Base-by-base conservation (phyloP, 306 rosid genomes). In the Quercus alba region DNA sequence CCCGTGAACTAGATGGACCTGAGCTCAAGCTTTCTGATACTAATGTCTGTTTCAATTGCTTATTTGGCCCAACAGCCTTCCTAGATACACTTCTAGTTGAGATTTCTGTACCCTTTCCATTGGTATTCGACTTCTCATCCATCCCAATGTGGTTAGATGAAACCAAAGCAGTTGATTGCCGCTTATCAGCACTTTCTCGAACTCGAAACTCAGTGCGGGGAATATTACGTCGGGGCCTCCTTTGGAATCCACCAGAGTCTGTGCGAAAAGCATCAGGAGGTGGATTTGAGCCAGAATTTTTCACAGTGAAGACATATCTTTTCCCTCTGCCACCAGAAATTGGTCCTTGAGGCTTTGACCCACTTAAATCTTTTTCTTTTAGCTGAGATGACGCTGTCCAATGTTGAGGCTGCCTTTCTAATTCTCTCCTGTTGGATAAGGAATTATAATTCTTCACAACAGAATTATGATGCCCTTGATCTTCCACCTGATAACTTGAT, bases 181-280 rank as follows among this genome's bases (percentile, higher is more conserved):
- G 85, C 86, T 90, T 91, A 49, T 89, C 94, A 67, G 80, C 81
- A 86, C 81, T 84, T 80, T 84, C 91, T 68, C 95, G 87, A 67
- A 93, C 93, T 71, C 95, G 95, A 87, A 95, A 95, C 88, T 93
- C 99, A 26, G 97, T 90, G 33, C 85, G 94, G 70, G 88, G 97
- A 56, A 84, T 61, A 83, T 83, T 92, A 7, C 87, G 90, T n/a
- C 86, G 88, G 73, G 93, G 91, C 85, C 89, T 88, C 84, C 97
- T 90, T 62, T 75, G 79, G 85, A 79, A 85, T 63, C 91, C 97
- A 74, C 84, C 81, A 71, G 85, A 71, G 33, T 90, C 97, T 6
- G 70, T 6, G 8, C 77, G 91, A 56, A 79, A 75, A 66, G 68
- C 71, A 86, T 86, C 91, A 20, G 92, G 69, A 82, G 82, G 87